A percentile compares a stretch with the other conserved stretches of the same genome.
Conservation (phyloP, 2,329 filamentous ascomycete species). For the Phyllosticta capitalensis region DNA sequence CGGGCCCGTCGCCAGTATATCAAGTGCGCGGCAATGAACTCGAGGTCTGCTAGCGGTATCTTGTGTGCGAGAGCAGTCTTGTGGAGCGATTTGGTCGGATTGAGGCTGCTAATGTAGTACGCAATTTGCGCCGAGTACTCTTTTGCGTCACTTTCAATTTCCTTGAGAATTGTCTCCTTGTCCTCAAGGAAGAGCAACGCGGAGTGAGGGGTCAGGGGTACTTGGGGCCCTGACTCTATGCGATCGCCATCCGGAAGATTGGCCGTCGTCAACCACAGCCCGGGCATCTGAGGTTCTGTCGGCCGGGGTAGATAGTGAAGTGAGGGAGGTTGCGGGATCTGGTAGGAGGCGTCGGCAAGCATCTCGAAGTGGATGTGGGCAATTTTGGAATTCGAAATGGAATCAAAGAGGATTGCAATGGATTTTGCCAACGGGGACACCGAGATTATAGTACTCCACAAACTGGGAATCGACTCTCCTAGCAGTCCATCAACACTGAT, state of each 20-base stretch:
- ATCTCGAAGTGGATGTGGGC: constrained; percentile 70
- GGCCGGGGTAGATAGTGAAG: constrained; percentile 63
- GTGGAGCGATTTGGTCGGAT: constrained; percentile 56
- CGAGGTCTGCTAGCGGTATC: constrained; percentile 70
- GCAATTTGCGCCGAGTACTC: constrained; percentile 68
- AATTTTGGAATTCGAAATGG: constrained; percentile 75
- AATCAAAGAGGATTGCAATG: constrained; percentile 71
- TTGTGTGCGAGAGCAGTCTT: constrained; percentile 63
- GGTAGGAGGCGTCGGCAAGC: constrained; percentile 50
- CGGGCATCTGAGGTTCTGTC: constrained; percentile 59
- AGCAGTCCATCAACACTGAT: constrained; percentile 2
- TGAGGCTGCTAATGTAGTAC: constrained; percentile 54
- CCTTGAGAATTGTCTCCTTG: constrained; percentile 66
- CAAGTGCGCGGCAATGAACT: constrained; percentile 82
- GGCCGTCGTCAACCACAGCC: constrained; percentile 79
- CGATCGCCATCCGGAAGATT: constrained; percentile 61
- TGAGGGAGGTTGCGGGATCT: constrained; percentile 54
- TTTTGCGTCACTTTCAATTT: constrained; percentile 59
- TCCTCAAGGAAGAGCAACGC: constrained; percentile 77
- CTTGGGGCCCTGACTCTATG: constrained; percentile 46
- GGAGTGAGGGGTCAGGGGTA: constrained; percentile 61
- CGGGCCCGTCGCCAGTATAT: constrained; percentile 94
- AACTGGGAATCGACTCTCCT: constrained; percentile 48
- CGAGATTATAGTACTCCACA: constrained; percentile 63
- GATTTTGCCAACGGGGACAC: constrained; percentile 72